phyloP scores from a whole-genome alignment of 2,329 filamentous ascomycete species.

The Aureobasidium sp. region DNA sequence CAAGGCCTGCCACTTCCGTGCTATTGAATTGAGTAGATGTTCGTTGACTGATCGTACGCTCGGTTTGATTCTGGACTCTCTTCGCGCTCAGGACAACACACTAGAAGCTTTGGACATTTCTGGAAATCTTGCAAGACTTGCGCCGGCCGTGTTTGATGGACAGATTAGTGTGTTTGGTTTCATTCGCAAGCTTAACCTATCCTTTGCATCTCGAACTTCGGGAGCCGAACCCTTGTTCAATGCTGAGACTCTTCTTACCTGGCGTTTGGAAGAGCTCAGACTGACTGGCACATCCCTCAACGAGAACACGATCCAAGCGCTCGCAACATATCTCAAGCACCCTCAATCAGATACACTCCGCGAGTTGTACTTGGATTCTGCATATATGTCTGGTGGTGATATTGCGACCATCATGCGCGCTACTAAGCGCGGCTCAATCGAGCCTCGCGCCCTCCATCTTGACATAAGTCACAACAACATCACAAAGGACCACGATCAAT shows the following conservation, averaged over 20 bases:
- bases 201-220: constrained; percentile 57
- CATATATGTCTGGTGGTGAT: constrained; percentile 57
- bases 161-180: constrained; percentile 61
- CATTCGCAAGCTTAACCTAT: constrained; percentile 59
- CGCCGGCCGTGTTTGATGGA: constrained; percentile 57
- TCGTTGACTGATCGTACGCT: constrained; percentile 52
- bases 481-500: constrained; percentile 44
- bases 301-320: constrained; percentile 56
- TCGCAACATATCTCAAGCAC: constrained; percentile 51
- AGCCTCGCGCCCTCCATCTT: constrained; percentile 54
- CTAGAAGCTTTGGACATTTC: constrained; percentile 62
- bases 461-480: constrained; percentile 60
- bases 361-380: constrained; percentile 59
- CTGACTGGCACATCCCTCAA: constrained; percentile 59
- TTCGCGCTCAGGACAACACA: constrained; percentile 59
- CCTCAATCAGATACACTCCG: constrained; percentile 51
- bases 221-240: constrained; percentile 58
- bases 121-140: constrained; percentile 58
- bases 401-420: constrained; percentile 59
- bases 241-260: constrained; percentile 58
- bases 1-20: constrained; percentile 56
- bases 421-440: constrained; percentile 47
- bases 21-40: constrained; percentile 60
- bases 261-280: constrained; percentile 59
- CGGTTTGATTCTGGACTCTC: constrained; percentile 56